phyloP scores from a whole-genome alignment of 495 filamentous ascomycete species.

The Penicillium odoratum region DNA sequence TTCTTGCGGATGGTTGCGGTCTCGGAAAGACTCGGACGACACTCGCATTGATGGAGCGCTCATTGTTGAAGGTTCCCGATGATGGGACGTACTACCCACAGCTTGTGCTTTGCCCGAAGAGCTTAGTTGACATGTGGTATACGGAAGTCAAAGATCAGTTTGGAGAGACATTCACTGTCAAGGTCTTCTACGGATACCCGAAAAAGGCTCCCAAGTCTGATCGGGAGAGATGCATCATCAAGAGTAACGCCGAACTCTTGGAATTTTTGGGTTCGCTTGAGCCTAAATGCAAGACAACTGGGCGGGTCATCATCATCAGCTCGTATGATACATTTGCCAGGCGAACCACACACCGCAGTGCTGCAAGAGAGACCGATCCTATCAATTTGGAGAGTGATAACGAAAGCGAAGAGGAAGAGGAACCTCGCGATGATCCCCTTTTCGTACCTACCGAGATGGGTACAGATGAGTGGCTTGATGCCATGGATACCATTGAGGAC shows the following conservation, averaged over 20 bases:
- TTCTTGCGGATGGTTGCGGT: background rate
- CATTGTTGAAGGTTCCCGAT: background rate
- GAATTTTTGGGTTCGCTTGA: background rate
- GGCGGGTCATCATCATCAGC: background rate
- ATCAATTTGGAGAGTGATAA: background rate
- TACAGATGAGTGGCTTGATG: background rate
- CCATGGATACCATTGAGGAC: background rate
- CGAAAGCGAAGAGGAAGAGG: background rate
- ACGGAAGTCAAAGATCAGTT: background rate
- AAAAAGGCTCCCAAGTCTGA: background rate
- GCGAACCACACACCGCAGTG: background rate
- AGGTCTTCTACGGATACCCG: background rate
- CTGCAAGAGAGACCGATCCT: background rate
- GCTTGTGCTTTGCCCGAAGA: background rate
- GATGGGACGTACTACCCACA: background rate
- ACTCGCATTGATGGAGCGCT: background rate
- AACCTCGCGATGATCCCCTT: background rate
- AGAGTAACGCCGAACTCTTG: background rate
- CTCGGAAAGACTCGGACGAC: background rate
- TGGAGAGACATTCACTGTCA: background rate
- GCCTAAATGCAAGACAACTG: background rate
- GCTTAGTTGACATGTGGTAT: background rate
- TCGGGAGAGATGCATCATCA: background rate
- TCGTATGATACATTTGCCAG: background rate
- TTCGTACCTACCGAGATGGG: background rate